Percentiles rank a stretch among this genome's conserved stretches.
These are phyloP conservation scores for Betula pendula DNA, from an alignment of 306 rosid species.

Conservation along the genomic window DNA sequence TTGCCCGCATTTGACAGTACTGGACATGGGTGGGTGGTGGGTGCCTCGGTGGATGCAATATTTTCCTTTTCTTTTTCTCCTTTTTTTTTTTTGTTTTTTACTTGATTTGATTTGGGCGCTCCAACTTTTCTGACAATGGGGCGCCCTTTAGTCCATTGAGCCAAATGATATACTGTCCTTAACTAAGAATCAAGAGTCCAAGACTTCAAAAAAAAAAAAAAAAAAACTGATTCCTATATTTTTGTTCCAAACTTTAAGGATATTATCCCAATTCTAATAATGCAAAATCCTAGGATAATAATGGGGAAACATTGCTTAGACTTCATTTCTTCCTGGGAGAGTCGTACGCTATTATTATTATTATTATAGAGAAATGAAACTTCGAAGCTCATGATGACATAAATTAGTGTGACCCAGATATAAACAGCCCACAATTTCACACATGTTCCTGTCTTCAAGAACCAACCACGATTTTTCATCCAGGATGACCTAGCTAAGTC, in stretches of 20 bases:
- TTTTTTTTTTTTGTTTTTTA: slow-evolving; percentile 26
- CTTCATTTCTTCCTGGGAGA: slow-evolving; percentile 13
- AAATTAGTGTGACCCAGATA: slow-evolving; percentile 10
- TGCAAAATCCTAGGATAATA: slow-evolving; percentile 31
- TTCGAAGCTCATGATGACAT: slow-evolving; percentile 32
- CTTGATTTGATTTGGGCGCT: not conserved
- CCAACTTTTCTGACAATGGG: not conserved
- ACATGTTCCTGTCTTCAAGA: not conserved
- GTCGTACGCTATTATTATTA: not conserved
- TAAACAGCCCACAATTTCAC: slow-evolving; percentile 29
- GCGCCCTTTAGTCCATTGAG: not conserved
- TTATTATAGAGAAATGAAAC: slow-evolving; percentile 26
- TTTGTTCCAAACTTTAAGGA: slow-evolving; percentile 13
- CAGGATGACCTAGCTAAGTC: too few species aligned
- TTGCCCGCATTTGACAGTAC: slow-evolving; percentile 8
- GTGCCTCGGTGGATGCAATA: slow-evolving; percentile 37
- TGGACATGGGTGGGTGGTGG: slow-evolving; percentile 9
- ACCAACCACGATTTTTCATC: too few species aligned
- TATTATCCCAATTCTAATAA: slow-evolving; percentile 21
- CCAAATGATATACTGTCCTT: not conserved
- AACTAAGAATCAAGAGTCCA: not conserved
- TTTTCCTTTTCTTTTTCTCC: too few species aligned
- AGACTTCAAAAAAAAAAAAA: too few species aligned
- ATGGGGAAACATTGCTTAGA: slow-evolving; percentile 14
- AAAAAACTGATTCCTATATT: not conserved